Evolutionary conservation across 768 basidiomycete species (phyloP).

Genomic region (Tulasnella sp.): DNA sequence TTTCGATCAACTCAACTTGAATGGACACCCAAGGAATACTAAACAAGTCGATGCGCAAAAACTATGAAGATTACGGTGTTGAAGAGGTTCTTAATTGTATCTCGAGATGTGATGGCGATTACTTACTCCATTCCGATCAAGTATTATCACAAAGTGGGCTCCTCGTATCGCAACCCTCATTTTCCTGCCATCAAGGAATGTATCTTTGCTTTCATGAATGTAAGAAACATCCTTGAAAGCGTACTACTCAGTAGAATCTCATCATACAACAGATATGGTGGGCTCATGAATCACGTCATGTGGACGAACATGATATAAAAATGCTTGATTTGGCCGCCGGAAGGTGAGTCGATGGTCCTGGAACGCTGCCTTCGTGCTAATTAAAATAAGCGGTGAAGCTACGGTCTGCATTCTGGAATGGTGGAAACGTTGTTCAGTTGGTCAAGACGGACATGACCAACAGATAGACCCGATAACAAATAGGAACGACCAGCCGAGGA

Average conservation of each 20-base stretch:
- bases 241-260: constrained; percentile 3
- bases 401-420: constrained; percentile 49
- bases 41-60: constrained; percentile 35
- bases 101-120: background rate
- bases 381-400: constrained; percentile 43
- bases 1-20: no score
- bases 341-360: constrained; percentile 7
- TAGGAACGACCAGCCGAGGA: background rate
- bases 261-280: constrained; percentile 28
- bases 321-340: constrained; percentile 52
- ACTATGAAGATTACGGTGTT: constrained; percentile 43
- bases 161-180: constrained; percentile 61
- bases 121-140: constrained; percentile 19
- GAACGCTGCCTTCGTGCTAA: background rate
- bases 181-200: constrained; percentile 50
- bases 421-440: constrained; percentile 31
- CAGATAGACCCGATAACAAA: constrained; percentile 15
- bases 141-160: constrained; percentile 54
- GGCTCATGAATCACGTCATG: constrained; percentile 25
- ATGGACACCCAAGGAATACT: no score
- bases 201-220: constrained; percentile 41
- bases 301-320: constrained; percentile 27
- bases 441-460: constrained; percentile 27
- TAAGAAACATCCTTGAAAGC: constrained; percentile 23
- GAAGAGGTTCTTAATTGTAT: constrained; percentile 36